Percentiles rank a stretch among this genome's conserved stretches.
phyloP scores from a whole-genome alignment of 768 basidiomycete genomes.

The Leccinum truebloodii region DNA sequence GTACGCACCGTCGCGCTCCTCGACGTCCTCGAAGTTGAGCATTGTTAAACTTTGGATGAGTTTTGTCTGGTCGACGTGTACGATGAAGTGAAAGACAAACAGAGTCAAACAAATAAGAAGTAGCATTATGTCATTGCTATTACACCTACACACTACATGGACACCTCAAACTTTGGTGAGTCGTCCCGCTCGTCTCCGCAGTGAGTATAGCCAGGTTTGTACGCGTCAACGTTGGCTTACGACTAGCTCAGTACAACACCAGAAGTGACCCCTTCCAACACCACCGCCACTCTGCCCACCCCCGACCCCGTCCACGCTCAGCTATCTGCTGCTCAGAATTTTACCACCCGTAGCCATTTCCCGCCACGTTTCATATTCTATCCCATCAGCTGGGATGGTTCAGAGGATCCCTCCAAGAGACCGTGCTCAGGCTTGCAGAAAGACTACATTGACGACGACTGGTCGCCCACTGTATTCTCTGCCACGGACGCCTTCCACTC shows the following conservation, averaged over 20 bases:
- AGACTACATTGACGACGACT: constrained; percentile 35
- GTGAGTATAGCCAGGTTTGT: neutral
- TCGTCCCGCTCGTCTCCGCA: neutral
- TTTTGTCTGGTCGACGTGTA: constrained; percentile 30
- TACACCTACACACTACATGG: neutral
- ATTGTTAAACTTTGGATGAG: constrained; percentile 37
- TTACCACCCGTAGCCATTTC: constrained; percentile 9
- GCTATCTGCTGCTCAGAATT: neutral
- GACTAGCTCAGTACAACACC: neutral
- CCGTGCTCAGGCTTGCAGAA: neutral
- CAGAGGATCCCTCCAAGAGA: constrained; percentile 14
- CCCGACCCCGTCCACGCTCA: constrained; percentile 22
- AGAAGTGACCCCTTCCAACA: constrained; percentile 21
- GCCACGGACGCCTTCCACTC: constrained; percentile 23
- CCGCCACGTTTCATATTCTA: constrained; percentile 30
- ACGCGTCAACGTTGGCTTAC: neutral
- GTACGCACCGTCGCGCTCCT: constrained; percentile 88
- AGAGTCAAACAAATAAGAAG: constrained; percentile 17
- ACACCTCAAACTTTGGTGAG: neutral
- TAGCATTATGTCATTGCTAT: constrained; percentile 3
- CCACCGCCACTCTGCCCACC: constrained; percentile 33
- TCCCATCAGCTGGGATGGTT: constrained; percentile 27
- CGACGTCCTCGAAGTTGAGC: constrained; percentile 94
- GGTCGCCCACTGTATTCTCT: constrained; percentile 20
- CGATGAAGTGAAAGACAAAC: constrained; percentile 17